Percentiles rank a stretch among this genome's conserved stretches.
Evolutionary conservation across 2,329 filamentous ascomycete genomes (phyloP).

Genomic region (Calonectria ilicicola): DNA sequence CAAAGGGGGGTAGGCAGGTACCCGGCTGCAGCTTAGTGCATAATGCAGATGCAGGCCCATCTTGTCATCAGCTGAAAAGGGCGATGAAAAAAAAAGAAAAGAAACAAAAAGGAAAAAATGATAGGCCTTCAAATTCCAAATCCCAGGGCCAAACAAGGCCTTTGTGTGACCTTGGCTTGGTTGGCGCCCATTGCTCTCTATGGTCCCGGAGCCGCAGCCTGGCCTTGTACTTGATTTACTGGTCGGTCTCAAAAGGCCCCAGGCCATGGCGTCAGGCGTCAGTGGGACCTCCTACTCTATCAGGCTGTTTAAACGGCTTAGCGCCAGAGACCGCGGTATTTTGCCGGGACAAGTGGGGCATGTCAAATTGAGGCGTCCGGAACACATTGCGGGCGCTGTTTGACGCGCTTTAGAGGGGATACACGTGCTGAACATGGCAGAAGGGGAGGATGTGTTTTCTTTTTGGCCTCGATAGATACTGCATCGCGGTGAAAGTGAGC

Average conservation of each 20-base stretch:
- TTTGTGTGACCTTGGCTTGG: not conserved
- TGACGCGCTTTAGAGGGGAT: constrained; percentile 7
- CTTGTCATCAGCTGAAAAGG: constrained; percentile 5
- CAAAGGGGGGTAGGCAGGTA: not conserved
- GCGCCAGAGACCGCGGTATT: constrained; percentile 14
- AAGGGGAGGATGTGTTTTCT: not conserved
- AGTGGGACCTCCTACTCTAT: constrained; percentile 5
- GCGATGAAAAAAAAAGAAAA: not conserved
- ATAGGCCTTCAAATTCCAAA: not conserved
- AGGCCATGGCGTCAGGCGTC: constrained; percentile 11
- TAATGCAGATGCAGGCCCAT: not conserved
- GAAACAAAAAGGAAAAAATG: not conserved
- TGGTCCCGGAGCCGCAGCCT: not conserved
- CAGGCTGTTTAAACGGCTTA: constrained; percentile 13
- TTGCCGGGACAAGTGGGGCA: constrained; percentile 1
- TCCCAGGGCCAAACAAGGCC: not conserved
- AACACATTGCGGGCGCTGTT: not conserved
- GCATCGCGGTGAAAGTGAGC: not conserved
- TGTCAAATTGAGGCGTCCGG: constrained; percentile 20
- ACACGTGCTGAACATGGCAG: constrained; percentile 6
- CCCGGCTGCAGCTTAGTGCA: constrained; percentile 10
- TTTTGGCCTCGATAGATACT: not conserved
- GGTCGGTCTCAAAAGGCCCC: not conserved
- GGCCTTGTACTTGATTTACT: not conserved
- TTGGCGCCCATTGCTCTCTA: not conserved